Evolutionary conservation across 441 rosid genomes (phyloP).

Genomic region (Arabidopsis hybrid): DNA sequence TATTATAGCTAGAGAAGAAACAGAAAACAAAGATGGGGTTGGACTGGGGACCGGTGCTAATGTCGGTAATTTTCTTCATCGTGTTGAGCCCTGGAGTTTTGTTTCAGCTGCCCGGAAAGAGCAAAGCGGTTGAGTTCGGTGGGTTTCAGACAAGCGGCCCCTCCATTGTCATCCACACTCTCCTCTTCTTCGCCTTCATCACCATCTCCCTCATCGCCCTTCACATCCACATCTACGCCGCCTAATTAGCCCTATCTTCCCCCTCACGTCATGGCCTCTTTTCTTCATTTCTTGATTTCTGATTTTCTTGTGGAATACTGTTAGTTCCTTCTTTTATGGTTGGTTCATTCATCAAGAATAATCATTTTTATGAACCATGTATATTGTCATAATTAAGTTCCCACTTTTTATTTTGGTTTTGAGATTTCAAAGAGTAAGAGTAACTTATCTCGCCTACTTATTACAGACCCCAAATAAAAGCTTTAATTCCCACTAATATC

Average conservation of each 20-base stretch:
- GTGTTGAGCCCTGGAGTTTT: slow-evolving; percentile 66
- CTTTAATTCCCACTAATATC: neutral
- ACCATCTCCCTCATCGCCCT: slow-evolving; percentile 68
- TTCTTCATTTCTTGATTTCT: neutral
- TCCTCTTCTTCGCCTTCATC: slow-evolving; percentile 71
- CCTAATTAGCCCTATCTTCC: slow-evolving; percentile 21
- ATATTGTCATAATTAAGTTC: too few relatives aligned
- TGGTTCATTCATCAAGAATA: neutral
- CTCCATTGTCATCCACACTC: slow-evolving; percentile 64
- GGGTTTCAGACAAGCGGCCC: slow-evolving; percentile 68
- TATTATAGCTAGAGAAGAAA: neutral
- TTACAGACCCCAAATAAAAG: neutral
- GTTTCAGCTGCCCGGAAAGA: slow-evolving; percentile 71
- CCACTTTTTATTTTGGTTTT: too few relatives aligned
- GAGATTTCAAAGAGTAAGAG: too few relatives aligned
- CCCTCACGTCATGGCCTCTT: neutral
- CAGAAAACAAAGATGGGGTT: slow-evolving; percentile 36
- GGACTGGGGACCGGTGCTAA: slow-evolving; percentile 72
- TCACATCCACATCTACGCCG: slow-evolving; percentile 62
- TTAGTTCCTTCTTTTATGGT: too few relatives aligned
- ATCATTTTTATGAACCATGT: too few relatives aligned
- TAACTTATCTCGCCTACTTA: neutral
- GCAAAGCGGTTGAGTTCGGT: slow-evolving; percentile 56
- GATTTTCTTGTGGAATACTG: neutral
- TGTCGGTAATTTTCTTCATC: slow-evolving; percentile 64